A percentile compares a stretch with the other conserved stretches of the same genome.
Conservation (phyloP, 2,329 filamentous ascomycete genomes). For the Hirsutella minnesotensis region DNA sequence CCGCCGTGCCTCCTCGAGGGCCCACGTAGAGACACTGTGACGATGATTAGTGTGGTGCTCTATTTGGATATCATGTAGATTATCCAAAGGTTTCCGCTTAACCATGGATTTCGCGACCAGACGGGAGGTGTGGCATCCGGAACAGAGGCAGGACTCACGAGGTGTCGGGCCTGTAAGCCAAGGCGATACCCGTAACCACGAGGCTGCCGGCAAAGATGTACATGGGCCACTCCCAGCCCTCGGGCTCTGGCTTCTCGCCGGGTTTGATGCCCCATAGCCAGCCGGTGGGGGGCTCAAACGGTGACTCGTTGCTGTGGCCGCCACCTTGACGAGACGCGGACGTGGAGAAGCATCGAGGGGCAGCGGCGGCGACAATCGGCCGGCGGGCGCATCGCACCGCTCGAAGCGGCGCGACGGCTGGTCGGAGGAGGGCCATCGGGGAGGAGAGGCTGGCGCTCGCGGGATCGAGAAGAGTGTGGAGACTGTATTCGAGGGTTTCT, state of each 20-base stretch:
- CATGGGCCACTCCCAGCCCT: constrained; percentile 89
- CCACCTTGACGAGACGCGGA: constrained; percentile 28
- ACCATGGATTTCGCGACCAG: too few relatives aligned
- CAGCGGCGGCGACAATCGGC: constrained; percentile 11
- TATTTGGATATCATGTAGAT: too few relatives aligned
- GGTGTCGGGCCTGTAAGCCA: constrained; percentile 96
- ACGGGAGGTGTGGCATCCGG: too few relatives aligned
- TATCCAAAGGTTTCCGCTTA: too few relatives aligned
- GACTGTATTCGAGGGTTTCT: too few relatives aligned
- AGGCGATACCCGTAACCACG: constrained; percentile 61
- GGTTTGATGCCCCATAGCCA: constrained; percentile 94
- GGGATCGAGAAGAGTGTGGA: background rate
- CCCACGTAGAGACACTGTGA: constrained; percentile 94
- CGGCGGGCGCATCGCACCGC: constrained; percentile 25
- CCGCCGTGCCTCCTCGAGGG: constrained; percentile 88
- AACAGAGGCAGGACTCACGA: constrained; percentile 54
- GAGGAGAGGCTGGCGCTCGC: background rate
- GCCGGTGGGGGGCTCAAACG: constrained; percentile 81
- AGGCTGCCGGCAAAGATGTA: constrained; percentile 76
- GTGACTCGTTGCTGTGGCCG: constrained; percentile 46
- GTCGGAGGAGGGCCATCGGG: constrained; percentile 24
- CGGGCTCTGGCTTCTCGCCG: constrained; percentile 87
- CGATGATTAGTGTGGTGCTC: background rate
- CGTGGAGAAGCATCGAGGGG: constrained; percentile 29
- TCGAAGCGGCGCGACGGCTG: constrained; percentile 23